A percentile compares a stretch with the other conserved stretches of the same genome.
Evolutionary conservation across 768 basidiomycete genomes (phyloP).

Genomic region (Asterophora lycoperdoides): DNA sequence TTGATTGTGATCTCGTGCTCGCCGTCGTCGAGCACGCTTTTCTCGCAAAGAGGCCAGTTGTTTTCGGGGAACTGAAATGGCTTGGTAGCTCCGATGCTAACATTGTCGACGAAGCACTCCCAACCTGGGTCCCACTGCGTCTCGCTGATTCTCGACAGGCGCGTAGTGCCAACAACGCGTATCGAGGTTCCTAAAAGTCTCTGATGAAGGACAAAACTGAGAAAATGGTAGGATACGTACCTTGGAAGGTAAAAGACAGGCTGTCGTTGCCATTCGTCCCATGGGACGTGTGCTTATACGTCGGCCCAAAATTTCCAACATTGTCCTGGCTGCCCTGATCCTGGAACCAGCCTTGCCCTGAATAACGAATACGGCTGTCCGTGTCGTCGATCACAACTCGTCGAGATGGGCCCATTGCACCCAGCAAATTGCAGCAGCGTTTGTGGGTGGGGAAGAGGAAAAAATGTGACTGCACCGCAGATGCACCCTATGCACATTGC

Average conservation of each 20-base stretch:
- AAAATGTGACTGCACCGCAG: too few species aligned
- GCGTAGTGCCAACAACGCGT: conserved; percentile 15
- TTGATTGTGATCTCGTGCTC: conserved; percentile 20
- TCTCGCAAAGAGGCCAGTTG: conserved; percentile 18
- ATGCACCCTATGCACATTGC: too few species aligned
- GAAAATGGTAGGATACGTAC: conserved; percentile 12
- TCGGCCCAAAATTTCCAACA: conserved; percentile 29
- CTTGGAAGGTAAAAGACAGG: conserved; percentile 26
- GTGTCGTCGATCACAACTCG: conserved; percentile 32
- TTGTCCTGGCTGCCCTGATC: conserved; percentile 23
- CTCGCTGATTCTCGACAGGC: conserved; percentile 6
- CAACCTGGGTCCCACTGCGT: conserved; percentile 17
- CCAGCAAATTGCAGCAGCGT: not conserved
- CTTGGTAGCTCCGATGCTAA: conserved; percentile 4
- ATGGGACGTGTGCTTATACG: conserved; percentile 29
- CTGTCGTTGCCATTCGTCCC: conserved; percentile 26
- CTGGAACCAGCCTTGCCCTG: conserved; percentile 25
- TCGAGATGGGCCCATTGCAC: conserved; percentile 13
- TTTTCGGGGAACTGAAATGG: conserved; percentile 9
- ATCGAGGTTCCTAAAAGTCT: conserved; percentile 7
- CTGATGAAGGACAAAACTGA: not conserved
- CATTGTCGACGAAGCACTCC: conserved; percentile 22
- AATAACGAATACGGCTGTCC: conserved; percentile 27
- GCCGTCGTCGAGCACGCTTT: conserved; percentile 15
- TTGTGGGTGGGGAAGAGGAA: not conserved